Evolutionary conservation across 176 grass and related monocot genomes (phyloP), one percentile per base, ranked within the genome.

Genomic region (Lolium perenne): DNA sequence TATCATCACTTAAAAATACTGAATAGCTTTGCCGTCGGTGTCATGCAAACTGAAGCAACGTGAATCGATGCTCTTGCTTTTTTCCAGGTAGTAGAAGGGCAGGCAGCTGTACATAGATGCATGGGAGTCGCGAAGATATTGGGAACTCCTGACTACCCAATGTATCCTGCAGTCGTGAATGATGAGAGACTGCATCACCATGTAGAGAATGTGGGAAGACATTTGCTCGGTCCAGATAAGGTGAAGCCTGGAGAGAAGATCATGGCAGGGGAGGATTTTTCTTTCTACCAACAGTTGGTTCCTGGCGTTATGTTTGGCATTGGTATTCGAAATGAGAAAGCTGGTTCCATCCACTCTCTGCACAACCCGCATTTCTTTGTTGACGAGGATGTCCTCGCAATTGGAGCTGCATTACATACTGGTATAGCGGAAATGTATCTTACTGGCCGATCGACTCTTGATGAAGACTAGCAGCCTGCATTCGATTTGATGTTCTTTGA

Each of bases 261-360:
- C 59, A 98, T 98, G 97, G 97, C 93, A 1, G 94, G 96, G 38
- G 96, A 98, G 88, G 96, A 95, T 74, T 98, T 98, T 48, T 86
- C 93, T 10, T 95, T 98, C 81, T 95, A 95, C 84, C 93, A 95
- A 71, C 81, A 90, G 80, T 71, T 92, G 40, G 79, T 94, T 81
- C 94, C 93, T 9, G 96, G 96, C 3, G 68, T 95, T 17, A 82
- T 95, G 17, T 94, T 95, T 70, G 82, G 79, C 38, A 91, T 95
- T 41, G 96, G 94, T 17, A 90, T 95, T 21, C 82, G 72, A 87
- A 95, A 94, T 76, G 90, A 94, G 71, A 41, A 88, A 82, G 76
- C 60, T 26, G 93, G 92, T 46, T 92, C 94, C 0, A 41, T 95
- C 54, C 85, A 94, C 71, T 80, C 91, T 43, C 51, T 0, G 80